These are phyloP conservation scores for Thermothelomyces thermophilus DNA, from an alignment of 2,329 filamentous ascomycete genomes.

Conservation along the genomic window DNA sequence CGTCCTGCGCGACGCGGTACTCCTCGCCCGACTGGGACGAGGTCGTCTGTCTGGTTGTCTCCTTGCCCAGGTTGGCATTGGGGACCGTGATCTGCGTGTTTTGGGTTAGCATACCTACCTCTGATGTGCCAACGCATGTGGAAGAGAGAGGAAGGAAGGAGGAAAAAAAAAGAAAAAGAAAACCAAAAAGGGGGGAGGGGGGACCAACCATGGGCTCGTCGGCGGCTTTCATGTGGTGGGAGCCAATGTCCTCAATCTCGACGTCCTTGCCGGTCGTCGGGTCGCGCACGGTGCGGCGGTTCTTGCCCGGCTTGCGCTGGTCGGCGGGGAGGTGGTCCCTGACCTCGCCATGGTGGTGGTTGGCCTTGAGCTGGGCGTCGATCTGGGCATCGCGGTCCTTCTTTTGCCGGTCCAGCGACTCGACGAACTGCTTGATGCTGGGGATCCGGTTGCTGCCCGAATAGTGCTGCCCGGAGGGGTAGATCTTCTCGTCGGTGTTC, in stretches of 20 bases:
- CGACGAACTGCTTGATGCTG: constrained; percentile 78
- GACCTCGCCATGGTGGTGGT: constrained; percentile 35
- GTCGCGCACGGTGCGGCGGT: constrained; percentile 72
- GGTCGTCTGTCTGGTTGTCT: constrained; percentile 65
- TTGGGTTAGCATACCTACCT: too few species aligned
- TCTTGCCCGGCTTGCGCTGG: constrained; percentile 29
- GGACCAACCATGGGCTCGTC: constrained; percentile 60
- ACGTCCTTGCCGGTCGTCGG: constrained; percentile 83
- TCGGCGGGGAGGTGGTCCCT: constrained; percentile 37
- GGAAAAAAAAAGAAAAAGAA: neutral
- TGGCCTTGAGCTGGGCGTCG: constrained; percentile 38
- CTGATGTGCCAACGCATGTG: too few species aligned
- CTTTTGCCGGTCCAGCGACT: constrained; percentile 73
- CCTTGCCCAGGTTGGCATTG: constrained; percentile 78
- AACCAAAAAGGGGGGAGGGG: neutral
- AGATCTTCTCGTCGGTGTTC: constrained; percentile 35
- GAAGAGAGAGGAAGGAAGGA: neutral
- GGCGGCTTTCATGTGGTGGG: constrained; percentile 55
- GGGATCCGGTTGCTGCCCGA: constrained; percentile 78
- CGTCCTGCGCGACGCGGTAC: constrained; percentile 79
- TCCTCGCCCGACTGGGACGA: constrained; percentile 66
- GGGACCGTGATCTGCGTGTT: constrained; percentile 64
- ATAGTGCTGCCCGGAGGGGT: constrained; percentile 61
- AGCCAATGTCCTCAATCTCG: constrained; percentile 68
- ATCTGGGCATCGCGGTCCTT: constrained; percentile 65